Evolutionary conservation across 75 land plant genomes (phyloP).

Genomic region (Sequoia sempervirens): DNA sequence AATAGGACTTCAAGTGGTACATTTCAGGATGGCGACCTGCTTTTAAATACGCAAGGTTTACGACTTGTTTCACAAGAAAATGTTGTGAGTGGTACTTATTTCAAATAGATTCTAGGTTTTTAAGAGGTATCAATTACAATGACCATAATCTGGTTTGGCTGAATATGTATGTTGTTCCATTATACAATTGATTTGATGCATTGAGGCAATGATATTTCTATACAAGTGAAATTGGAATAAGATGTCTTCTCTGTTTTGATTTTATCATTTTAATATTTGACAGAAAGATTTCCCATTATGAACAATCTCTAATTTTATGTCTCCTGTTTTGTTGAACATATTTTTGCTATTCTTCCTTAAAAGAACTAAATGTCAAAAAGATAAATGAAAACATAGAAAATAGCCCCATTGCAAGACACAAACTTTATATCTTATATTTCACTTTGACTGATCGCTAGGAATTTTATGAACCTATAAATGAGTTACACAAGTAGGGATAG

Average conservation of each 20-base stretch:
- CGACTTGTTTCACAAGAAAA: constrained; percentile 61
- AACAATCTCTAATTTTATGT: background rate
- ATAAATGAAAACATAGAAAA: background rate
- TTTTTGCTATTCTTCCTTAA: background rate
- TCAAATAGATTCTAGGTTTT: background rate
- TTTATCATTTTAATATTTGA: background rate
- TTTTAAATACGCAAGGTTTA: constrained; percentile 71
- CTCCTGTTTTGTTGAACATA: background rate
- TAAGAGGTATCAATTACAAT: background rate
- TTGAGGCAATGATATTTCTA: background rate
- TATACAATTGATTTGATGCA: background rate
- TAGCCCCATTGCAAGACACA: background rate
- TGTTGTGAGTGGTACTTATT: constrained; percentile 13
- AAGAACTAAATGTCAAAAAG: background rate
- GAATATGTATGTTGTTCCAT: background rate
- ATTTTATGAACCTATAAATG: background rate
- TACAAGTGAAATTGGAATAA: background rate
- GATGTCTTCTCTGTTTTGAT: background rate
- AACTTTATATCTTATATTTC: background rate
- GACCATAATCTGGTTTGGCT: constrained; percentile 1
- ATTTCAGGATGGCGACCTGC: constrained; percentile 86
- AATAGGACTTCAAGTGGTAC: constrained; percentile 70
- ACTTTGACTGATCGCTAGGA: background rate
- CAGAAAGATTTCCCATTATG: background rate
- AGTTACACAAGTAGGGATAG: background rate